phyloP scores from a whole-genome alignment of 148 eudicot species.

The Pharnaceum exiguum region DNA sequence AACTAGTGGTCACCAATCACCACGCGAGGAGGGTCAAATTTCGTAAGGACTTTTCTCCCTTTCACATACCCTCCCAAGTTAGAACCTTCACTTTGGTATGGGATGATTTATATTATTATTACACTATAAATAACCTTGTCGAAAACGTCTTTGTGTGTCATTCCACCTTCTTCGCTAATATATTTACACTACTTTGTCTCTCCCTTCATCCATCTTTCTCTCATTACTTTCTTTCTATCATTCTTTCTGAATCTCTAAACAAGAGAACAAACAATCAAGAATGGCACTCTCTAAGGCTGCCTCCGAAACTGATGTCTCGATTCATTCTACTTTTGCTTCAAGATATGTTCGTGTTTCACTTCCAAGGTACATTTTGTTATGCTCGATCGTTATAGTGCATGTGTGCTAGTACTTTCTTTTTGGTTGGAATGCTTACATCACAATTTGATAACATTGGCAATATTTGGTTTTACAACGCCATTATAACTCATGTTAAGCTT shows the following conservation, averaged over 20 bases:
- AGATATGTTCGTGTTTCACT: slow-evolving; percentile 47
- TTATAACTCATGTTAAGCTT: too few species aligned
- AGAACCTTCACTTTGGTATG: too few species aligned
- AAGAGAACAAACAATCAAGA: neutral
- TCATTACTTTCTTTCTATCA: neutral
- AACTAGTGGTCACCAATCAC: too few species aligned
- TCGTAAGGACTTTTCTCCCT: too few species aligned
- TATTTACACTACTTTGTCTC: neutral
- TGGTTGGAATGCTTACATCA: neutral
- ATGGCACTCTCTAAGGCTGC: slow-evolving; percentile 38
- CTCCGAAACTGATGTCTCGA: slow-evolving; percentile 22
- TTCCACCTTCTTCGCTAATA: slow-evolving; percentile 4
- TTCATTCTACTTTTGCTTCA: slow-evolving; percentile 57
- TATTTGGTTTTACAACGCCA: too few species aligned
- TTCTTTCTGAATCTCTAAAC: neutral
- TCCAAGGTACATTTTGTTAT: slow-evolving; percentile 51
- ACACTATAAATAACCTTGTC: too few species aligned
- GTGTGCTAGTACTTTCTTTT: neutral
- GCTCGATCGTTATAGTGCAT: too few species aligned
- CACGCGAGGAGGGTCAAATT: too few species aligned
- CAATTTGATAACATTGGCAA: neutral
- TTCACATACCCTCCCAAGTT: too few species aligned
- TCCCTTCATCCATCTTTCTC: neutral
- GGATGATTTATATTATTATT: too few species aligned
- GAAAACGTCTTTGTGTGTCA: neutral